Conservation (phyloP, 805 yeast species). For the Ogataea paraovalis region DNA sequence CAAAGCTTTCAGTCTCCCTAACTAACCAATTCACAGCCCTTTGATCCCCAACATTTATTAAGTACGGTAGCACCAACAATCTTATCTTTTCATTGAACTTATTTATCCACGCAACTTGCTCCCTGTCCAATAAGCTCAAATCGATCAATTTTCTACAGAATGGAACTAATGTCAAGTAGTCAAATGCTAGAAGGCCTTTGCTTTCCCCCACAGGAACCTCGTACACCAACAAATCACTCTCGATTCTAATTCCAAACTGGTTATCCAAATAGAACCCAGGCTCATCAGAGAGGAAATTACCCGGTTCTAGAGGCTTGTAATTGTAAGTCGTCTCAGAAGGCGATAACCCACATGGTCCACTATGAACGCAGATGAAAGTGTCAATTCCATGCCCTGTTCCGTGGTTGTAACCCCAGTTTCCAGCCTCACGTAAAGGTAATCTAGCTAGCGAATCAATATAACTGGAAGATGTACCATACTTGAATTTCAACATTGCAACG, state of each 20-base stretch:
- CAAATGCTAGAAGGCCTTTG: conserved; percentile 65
- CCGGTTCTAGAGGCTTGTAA: conserved; percentile 52
- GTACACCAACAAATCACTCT: conserved; percentile 63
- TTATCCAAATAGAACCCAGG: conserved; percentile 93
- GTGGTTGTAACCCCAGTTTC: conserved; percentile 75
- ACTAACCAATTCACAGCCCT: conserved; percentile 67
- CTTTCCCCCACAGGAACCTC: conserved; percentile 30
- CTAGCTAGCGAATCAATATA: conserved; percentile 80
- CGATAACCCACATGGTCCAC: conserved; percentile 87
- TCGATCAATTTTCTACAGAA: conserved; percentile 77
- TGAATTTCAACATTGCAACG: conserved; percentile 75
- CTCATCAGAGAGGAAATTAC: conserved; percentile 83
- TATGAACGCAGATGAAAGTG: conserved; percentile 85
- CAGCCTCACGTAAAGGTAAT: conserved; percentile 74
- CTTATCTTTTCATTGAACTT: conserved; percentile 58
- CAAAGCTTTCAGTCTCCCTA: conserved; percentile 50
- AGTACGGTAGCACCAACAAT: conserved; percentile 43
- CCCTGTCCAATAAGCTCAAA: conserved; percentile 44
- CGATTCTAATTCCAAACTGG: conserved; percentile 86
- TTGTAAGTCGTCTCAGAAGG: conserved; percentile 29
- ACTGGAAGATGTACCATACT: conserved; percentile 69
- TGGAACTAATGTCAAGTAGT: conserved; percentile 82
- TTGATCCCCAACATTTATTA: conserved; percentile 53
- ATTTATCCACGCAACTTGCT: conserved; percentile 69
- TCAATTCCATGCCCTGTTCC: conserved; percentile 99